A percentile compares a stretch with the other conserved stretches of the same genome.
These are phyloP conservation scores for Cladosporium austrohemisphaericum DNA, from an alignment of 2,329 filamentous ascomycete genomes.

Conservation along the genomic window DNA sequence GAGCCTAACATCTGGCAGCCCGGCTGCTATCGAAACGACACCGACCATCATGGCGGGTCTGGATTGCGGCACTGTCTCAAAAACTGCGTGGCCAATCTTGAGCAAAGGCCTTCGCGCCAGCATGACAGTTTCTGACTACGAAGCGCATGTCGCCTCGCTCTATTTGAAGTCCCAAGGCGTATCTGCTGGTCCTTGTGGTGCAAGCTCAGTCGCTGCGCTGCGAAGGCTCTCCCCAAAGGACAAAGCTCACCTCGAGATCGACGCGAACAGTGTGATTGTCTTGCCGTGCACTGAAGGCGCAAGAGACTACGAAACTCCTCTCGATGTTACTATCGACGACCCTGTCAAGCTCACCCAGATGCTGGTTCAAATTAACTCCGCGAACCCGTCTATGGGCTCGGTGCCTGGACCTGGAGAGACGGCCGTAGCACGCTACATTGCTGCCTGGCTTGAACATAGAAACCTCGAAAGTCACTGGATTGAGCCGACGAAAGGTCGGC, in stretches of 20 bases:
- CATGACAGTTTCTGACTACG: constrained; percentile 57
- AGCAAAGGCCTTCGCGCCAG: constrained; percentile 56
- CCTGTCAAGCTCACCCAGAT: constrained; percentile 2
- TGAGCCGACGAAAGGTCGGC: background rate
- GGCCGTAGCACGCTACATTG: background rate
- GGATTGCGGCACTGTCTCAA: constrained; percentile 65
- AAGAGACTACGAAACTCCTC: constrained; percentile 45
- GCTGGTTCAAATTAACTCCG: constrained; percentile 3
- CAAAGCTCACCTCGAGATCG: constrained; percentile 35
- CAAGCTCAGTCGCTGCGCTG: constrained; percentile 54
- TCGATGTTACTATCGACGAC: constrained; percentile 6
- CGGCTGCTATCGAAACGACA: constrained; percentile 49
- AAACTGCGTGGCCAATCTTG: constrained; percentile 60
- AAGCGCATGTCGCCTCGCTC: constrained; percentile 56
- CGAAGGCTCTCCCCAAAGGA: constrained; percentile 40
- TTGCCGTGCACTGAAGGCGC: constrained; percentile 62
- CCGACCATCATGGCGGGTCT: constrained; percentile 69
- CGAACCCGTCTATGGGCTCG: constrained; percentile 1
- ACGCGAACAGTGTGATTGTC: constrained; percentile 46
- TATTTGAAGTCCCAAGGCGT: constrained; percentile 49
- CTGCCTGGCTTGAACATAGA: constrained; percentile 4
- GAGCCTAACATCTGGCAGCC: constrained; percentile 47
- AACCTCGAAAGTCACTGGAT: background rate
- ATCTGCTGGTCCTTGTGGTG: constrained; percentile 59
- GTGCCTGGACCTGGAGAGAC: background rate